Base-by-base conservation (phyloP, 305 asterid genomes). In the Solanum aculeatissimum region DNA sequence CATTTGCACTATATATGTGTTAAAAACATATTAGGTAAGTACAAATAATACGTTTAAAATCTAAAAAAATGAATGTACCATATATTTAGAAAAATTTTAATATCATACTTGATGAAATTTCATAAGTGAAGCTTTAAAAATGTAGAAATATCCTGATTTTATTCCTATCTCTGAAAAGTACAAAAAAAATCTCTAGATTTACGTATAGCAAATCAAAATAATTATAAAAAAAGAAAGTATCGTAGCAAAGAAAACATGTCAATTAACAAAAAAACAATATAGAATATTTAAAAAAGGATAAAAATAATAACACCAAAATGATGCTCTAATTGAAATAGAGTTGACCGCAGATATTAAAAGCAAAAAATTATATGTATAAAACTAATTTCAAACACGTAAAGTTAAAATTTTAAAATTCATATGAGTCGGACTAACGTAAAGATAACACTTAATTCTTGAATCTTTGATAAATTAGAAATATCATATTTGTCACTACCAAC, bases 401-500 rank as follows among this genome's bases (percentile, higher is more conserved):
- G 25, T 29, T 32, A 32, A 66, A 66, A 68, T 68, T 35, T 18
- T 18, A 2, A 35, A 35, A 68, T 68, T 3, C 13, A 2, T n/a
- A 1, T 35, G 49, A 68, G 49, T 35, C 15, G 25, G n/a, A 42
- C 25, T 47, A 47, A 25, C 13, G 32, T 74, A 47, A 5, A 74
- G 5, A 0, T 75, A 47, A 47, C 25, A 75, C 60, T 71, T 23
- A 23, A 89, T 91, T 87, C 23, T 45, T 83, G 91, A 92, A 88
- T 88, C 14, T 72, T 72, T 43, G 1, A 43, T 72, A 5, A 40
- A 40, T 21, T 12, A 47, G 81, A 45, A 86, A 40, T 70, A 14
- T 57, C 29, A 62, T 62, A 27, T 18, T 77, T 51, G 82, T 77
- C 65, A 77, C 29, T 51, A 53, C 65, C 65, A 77, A 16, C 63